Evolutionary conservation across 495 filamentous ascomycete genomes (phyloP).

Genomic region (Neurospora tetrasperma): DNA sequence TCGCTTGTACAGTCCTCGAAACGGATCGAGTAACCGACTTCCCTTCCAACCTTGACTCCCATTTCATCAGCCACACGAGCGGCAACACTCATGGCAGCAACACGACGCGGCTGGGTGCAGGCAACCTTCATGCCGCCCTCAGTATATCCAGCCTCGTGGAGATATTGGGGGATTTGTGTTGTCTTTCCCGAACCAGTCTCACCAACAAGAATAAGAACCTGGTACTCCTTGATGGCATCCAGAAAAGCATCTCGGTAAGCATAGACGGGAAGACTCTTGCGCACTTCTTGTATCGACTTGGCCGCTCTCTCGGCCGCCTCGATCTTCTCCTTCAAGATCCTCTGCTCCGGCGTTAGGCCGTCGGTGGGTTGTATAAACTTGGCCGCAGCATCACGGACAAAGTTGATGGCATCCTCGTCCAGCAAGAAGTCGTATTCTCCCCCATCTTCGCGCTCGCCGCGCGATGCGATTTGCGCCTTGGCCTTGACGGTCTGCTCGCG

Average conservation of each 20-base stretch:
- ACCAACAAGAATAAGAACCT: slow-evolving; percentile 75
- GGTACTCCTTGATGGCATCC: slow-evolving; percentile 61
- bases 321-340: slow-evolving; percentile 64
- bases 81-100: slow-evolving; percentile 94
- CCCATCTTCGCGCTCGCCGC: slow-evolving; percentile 59
- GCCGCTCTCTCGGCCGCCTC: slow-evolving; percentile 81
- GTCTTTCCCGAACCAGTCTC: slow-evolving; percentile 88
- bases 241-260: slow-evolving; percentile 65
- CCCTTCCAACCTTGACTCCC: slow-evolving; percentile 80
- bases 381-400: slow-evolving; percentile 65
- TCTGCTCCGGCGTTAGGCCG: slow-evolving; percentile 66
- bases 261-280: slow-evolving; percentile 87
- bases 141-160: slow-evolving; percentile 87
- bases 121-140: slow-evolving; percentile 60
- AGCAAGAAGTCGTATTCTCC: slow-evolving; percentile 93
- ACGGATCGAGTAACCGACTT: slow-evolving; percentile 91
- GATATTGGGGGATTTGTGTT: slow-evolving; percentile 79
- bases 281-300: slow-evolving; percentile 76
- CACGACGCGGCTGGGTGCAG: slow-evolving; percentile 85
- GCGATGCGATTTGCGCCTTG: slow-evolving; percentile 69
- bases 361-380: slow-evolving; percentile 42
- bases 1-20: slow-evolving; percentile 92
- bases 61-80: slow-evolving; percentile 91
- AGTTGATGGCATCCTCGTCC: slow-evolving; percentile 82
- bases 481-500: slow-evolving; percentile 82